Evolutionary conservation across 805 yeast species (phyloP).

Genomic region (Wickerhamomyces rabaulensis): DNA sequence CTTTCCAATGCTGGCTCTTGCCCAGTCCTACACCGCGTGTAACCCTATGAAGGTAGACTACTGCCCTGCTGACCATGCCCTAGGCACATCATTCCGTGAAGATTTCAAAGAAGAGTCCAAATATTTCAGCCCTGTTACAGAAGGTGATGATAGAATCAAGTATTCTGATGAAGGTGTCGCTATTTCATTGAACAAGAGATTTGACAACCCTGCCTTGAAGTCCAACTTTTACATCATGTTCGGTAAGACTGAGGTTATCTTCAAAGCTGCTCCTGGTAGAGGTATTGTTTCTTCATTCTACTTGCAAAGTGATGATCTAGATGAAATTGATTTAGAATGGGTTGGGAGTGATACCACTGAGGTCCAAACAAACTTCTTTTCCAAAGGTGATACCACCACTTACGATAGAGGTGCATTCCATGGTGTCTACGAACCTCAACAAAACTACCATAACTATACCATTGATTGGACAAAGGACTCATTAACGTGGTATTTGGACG

Average conservation of each 20-base stretch:
- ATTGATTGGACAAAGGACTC: constrained; percentile 74
- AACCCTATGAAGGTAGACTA: constrained; percentile 35
- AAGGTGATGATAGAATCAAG: constrained; percentile 36
- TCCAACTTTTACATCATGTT: constrained; percentile 85
- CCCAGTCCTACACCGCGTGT: constrained; percentile 27
- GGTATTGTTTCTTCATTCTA: constrained; percentile 82
- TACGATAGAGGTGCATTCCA: constrained; percentile 80
- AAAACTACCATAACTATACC: constrained; percentile 68
- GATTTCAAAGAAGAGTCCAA: constrained; percentile 45
- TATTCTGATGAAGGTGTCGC: constrained; percentile 53
- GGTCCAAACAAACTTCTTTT: constrained; percentile 74
- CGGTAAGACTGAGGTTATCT: constrained; percentile 71
- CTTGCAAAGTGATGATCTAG: constrained; percentile 78
- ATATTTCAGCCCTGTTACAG: constrained; percentile 32
- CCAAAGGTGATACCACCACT: constrained; percentile 72
- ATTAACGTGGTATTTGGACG: constrained; percentile 71
- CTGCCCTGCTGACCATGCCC: constrained; percentile 53
- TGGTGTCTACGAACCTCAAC: constrained; percentile 49
- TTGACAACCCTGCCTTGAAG: constrained; percentile 72
- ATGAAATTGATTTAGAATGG: constrained; percentile 88
- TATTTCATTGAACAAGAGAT: constrained; percentile 54
- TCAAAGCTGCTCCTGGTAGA: constrained; percentile 69
- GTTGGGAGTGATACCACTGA: constrained; percentile 73
- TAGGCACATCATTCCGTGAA: constrained; percentile 48
- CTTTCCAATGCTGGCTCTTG: constrained; percentile 4